These are phyloP conservation scores for Plasmodium relictum DNA, from an alignment of 169 alveolate genomes.

Conservation along the genomic window DNA sequence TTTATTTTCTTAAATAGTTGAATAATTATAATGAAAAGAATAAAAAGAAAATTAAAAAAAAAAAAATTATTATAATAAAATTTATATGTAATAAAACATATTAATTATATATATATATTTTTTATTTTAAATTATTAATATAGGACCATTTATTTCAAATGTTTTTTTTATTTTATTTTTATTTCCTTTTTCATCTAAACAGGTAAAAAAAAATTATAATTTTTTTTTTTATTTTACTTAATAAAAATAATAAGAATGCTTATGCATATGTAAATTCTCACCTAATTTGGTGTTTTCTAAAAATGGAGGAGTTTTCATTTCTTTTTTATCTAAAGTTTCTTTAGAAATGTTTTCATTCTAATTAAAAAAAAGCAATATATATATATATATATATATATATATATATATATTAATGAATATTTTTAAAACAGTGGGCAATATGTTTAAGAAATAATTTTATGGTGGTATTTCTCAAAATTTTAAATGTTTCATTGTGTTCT, in stretches of 20 bases:
- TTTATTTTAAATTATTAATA: slow-evolving; percentile 32
- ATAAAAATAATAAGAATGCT: not conserved
- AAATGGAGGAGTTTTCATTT: not conserved
- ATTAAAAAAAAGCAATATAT: not conserved
- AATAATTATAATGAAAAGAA: too few relatives aligned
- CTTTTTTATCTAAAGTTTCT: slow-evolving; percentile 3
- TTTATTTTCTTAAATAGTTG: too few relatives aligned
- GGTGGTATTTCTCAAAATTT: not conserved
- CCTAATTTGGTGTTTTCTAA: slow-evolving; percentile 28
- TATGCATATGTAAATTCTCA: not conserved
- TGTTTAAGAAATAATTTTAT: not conserved
- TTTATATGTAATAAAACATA: slow-evolving; percentile 1
- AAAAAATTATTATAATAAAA: slow-evolving; percentile 1
- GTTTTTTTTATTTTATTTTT: slow-evolving; percentile 8
- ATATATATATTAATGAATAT: not conserved
- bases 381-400: slow-evolving; percentile 14
- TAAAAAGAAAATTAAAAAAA: slow-evolving; percentile 10
- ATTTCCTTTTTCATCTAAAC: slow-evolving; percentile 10
- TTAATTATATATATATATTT: not conserved
- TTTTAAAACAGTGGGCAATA: slow-evolving; percentile 1
- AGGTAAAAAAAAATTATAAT: not conserved
- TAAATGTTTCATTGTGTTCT: not conserved
- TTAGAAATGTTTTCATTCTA: slow-evolving; percentile 21
- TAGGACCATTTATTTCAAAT: slow-evolving; percentile 59
- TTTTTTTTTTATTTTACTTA: not conserved